Conservation (phyloP, 2,329 filamentous ascomycete species). For the Aspergillus uvarum region DNA sequence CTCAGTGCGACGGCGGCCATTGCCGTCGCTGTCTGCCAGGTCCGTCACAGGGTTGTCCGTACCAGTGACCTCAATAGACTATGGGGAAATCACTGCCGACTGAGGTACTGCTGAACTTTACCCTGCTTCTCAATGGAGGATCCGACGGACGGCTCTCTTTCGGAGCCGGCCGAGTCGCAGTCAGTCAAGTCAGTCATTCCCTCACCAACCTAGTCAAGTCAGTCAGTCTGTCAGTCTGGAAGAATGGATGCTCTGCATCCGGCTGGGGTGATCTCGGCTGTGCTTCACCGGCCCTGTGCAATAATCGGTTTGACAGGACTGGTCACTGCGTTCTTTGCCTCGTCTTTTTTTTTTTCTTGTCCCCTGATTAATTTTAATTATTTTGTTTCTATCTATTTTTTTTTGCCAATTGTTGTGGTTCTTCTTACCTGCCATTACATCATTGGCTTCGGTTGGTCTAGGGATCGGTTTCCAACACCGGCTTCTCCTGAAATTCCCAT, state of each 20-base stretch:
- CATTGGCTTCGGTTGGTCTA: slow-evolving; percentile 11
- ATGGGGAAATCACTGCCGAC: neutral
- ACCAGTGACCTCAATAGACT: neutral
- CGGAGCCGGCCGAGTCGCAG: slow-evolving; percentile 23
- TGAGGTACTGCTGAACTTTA: slow-evolving; percentile 5
- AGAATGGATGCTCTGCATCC: slow-evolving; percentile 22
- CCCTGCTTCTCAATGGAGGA: slow-evolving; percentile 8
- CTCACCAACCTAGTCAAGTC: no score
- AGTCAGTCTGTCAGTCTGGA: neutral
- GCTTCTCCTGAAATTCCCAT: slow-evolving; percentile 7
- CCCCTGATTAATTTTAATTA: neutral
- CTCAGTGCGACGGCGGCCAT: neutral
- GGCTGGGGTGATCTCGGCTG: slow-evolving; percentile 28
- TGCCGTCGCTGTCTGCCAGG: neutral
- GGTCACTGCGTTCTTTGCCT: neutral
- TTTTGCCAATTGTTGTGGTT: slow-evolving; percentile 3
- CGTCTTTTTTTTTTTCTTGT: neutral
- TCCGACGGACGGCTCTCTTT: slow-evolving; percentile 10
- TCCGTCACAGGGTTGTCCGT: neutral
- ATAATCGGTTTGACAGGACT: slow-evolving; percentile 5
- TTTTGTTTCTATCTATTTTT: neutral
- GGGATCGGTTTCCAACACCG: slow-evolving; percentile 4
- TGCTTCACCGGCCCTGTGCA: slow-evolving; percentile 18
- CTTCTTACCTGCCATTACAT: slow-evolving; percentile 13
- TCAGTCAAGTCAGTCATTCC: neutral